Evolutionary conservation across 768 basidiomycete species (phyloP).

Genomic region (Tricholoma flavovirens): DNA sequence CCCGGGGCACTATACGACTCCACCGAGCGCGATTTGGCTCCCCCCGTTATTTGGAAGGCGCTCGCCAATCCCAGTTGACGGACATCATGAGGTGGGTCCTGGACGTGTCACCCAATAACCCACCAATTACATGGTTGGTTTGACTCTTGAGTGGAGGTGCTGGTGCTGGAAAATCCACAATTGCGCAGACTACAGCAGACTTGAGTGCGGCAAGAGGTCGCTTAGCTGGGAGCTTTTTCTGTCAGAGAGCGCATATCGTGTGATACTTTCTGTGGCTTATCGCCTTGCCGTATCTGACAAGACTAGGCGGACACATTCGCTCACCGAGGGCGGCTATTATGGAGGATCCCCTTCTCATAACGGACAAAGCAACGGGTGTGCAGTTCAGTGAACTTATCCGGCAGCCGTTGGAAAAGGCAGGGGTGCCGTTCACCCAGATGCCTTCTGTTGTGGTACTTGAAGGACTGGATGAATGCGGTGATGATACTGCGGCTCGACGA

Average conservation of each 20-base stretch:
- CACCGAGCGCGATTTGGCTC: background rate
- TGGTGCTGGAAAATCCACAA: slow-evolving; percentile 17
- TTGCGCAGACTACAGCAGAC: slow-evolving; percentile 16
- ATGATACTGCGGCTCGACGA: background rate
- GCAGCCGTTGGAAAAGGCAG: slow-evolving; percentile 2
- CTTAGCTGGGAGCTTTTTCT: slow-evolving; percentile 27
- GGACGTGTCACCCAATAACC: background rate
- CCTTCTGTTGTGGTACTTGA: slow-evolving; percentile 8
- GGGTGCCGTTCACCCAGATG: background rate
- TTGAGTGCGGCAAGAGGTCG: slow-evolving; percentile 6
- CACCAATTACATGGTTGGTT: slow-evolving; percentile 9
- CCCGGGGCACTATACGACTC: background rate
- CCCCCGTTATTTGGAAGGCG: background rate
- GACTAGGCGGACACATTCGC: background rate
- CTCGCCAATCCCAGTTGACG: background rate
- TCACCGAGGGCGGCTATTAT: background rate
- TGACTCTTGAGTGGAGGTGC: slow-evolving; percentile 13
- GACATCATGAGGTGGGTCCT: background rate
- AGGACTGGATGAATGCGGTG: slow-evolving; percentile 12
- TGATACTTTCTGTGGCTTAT: slow-evolving; percentile 22
- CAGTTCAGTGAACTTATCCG: slow-evolving; percentile 12
- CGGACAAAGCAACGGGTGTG: background rate
- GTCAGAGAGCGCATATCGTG: slow-evolving; percentile 19
- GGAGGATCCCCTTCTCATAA: slow-evolving; percentile 6
- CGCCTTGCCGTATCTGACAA: slow-evolving; percentile 14